phyloP scores from a whole-genome alignment of 2,329 filamentous ascomycete genomes.

The Botrytis fabae region DNA sequence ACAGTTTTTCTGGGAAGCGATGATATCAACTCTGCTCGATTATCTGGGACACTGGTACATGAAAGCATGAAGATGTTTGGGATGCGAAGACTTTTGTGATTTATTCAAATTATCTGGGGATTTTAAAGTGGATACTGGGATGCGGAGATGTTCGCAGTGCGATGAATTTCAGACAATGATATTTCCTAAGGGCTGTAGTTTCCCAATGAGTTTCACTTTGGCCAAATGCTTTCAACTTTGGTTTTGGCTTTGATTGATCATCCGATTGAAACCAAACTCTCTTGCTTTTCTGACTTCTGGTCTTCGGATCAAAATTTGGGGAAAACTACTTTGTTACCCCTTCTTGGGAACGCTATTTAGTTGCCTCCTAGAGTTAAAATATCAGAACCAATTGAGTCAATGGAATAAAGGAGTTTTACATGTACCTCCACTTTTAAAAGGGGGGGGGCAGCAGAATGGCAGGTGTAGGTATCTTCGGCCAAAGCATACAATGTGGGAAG shows the following conservation, averaged over 20 bases:
- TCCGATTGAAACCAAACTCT: background rate
- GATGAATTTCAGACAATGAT: background rate
- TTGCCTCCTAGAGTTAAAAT: background rate
- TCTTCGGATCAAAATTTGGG: background rate
- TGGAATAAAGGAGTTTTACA: background rate
- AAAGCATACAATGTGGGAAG: background rate
- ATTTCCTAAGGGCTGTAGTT: background rate
- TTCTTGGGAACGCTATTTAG: background rate
- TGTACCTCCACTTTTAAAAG: background rate
- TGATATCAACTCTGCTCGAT: background rate
- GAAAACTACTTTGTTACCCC: background rate
- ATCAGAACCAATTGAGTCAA: background rate
- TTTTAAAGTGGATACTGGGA: background rate
- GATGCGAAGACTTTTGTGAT: background rate
- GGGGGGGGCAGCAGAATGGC: rapidly evolving
- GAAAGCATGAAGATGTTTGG: background rate
- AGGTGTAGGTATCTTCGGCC: background rate
- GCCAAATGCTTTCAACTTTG: background rate
- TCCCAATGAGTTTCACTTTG: background rate
- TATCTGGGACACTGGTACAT: background rate
- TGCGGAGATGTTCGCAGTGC: background rate
- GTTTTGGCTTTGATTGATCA: background rate
- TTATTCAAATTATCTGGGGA: background rate
- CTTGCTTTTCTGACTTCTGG: background rate
- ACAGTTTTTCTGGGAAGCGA: background rate